These are phyloP conservation scores for Sarcomyxa edulis DNA, from an alignment of 768 basidiomycete genomes.

Conservation along the genomic window DNA sequence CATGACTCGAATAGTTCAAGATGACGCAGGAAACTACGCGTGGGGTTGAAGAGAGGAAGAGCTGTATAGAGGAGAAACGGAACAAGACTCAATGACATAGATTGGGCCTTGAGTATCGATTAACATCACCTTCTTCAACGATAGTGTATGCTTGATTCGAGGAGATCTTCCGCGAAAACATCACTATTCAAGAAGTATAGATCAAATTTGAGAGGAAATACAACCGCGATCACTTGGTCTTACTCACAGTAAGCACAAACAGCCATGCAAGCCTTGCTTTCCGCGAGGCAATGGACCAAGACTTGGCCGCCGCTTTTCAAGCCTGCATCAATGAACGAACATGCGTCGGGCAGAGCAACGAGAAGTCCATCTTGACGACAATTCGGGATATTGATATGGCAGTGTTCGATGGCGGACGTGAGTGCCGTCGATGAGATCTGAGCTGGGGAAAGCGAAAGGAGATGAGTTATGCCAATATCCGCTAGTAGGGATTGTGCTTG, in stretches of 20 bases:
- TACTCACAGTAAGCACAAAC: constrained; percentile 49
- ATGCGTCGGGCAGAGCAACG: constrained; percentile 37
- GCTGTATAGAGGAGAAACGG: constrained; percentile 22
- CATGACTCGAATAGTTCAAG: constrained; percentile 43
- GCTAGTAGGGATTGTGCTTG: constrained; percentile 45
- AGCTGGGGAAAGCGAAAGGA: constrained; percentile 51
- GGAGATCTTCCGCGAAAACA: constrained; percentile 33
- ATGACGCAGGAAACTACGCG: constrained; percentile 39
- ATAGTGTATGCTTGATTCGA: constrained; percentile 31
- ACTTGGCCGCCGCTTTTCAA: constrained; percentile 36
- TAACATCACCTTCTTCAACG: constrained; percentile 37
- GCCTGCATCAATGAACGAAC: constrained; percentile 39
- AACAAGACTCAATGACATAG: not conserved
- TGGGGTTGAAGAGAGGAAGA: constrained; percentile 50
- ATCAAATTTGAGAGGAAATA: constrained; percentile 6
- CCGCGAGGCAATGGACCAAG: constrained; percentile 49
- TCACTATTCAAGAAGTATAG: constrained; percentile 34
- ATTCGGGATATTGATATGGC: constrained; percentile 36
- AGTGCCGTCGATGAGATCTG: constrained; percentile 26
- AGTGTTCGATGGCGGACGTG: constrained; percentile 28
- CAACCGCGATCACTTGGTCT: not conserved
- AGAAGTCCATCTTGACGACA: constrained; percentile 36
- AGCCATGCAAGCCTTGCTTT: constrained; percentile 47
- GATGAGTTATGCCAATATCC: constrained; percentile 48
- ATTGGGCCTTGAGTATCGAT: constrained; percentile 1